A percentile compares a stretch with the other conserved stretches of the same genome.
phyloP scores from a whole-genome alignment of 352 stramenopile genomes.

The Phytophthora rubi region DNA sequence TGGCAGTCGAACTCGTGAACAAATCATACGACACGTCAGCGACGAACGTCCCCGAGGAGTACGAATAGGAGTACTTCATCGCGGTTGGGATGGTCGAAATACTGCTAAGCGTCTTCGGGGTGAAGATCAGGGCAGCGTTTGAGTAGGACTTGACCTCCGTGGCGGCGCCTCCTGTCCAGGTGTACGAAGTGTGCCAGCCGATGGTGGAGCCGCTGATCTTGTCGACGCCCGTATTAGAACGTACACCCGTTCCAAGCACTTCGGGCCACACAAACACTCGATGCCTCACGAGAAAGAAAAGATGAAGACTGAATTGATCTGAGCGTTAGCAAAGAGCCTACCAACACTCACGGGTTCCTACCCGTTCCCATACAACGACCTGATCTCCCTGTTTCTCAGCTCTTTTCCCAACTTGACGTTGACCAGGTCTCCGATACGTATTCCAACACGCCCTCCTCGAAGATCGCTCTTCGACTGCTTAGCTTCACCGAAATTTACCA shows the following conservation, averaged over 20 bases:
- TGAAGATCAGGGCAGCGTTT: slow-evolving; percentile 47
- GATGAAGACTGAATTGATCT: not conserved
- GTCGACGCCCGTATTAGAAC: slow-evolving; percentile 39
- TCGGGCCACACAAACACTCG: no score
- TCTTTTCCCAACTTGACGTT: not conserved
- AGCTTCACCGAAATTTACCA: no score
- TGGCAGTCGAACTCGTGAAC: slow-evolving; percentile 36
- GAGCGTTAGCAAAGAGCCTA: not conserved
- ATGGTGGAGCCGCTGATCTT: slow-evolving; percentile 39
- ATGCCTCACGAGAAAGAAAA: not conserved
- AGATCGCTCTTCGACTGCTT: no score
- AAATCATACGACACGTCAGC: slow-evolving; percentile 41
- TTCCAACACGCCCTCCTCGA: not conserved
- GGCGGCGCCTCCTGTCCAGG: slow-evolving; percentile 33
- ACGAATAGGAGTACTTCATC: slow-evolving; percentile 37
- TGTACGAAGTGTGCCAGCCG: slow-evolving; percentile 51
- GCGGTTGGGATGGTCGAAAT: slow-evolving; percentile 35
- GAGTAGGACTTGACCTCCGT: slow-evolving; percentile 53
- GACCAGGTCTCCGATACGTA: not conserved
- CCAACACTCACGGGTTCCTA: not conserved
- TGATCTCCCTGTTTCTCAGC: not conserved
- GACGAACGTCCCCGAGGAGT: slow-evolving; percentile 34
- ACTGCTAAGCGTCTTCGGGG: slow-evolving; percentile 28
- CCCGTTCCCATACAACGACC: not conserved
- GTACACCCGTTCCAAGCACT: not conserved